phyloP scores from a whole-genome alignment of 179 eudicot genomes.

The Carnegiea gigantea region DNA sequence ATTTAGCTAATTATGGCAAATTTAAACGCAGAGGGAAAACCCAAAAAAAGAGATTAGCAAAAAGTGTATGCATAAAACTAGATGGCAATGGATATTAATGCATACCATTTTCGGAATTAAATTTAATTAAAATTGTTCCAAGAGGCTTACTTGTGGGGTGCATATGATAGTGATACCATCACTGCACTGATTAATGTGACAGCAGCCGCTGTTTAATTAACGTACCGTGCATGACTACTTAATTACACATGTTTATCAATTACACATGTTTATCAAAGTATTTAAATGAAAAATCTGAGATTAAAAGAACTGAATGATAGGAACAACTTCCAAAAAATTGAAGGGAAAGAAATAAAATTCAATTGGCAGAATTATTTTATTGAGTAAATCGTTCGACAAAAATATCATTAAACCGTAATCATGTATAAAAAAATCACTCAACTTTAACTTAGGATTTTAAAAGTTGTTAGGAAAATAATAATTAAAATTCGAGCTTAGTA shows the following conservation, averaged over 20 bases:
- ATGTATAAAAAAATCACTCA: too few species aligned
- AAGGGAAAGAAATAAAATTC: not conserved
- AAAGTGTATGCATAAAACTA: not conserved
- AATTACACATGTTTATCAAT: not conserved
- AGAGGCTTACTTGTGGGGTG: not conserved
- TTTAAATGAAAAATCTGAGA: not conserved
- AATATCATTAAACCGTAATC: too few species aligned
- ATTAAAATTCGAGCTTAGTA: too few species aligned
- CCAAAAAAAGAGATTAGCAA: not conserved
- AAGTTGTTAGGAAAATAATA: too few species aligned
- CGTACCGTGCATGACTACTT: slow-evolving; percentile 10
- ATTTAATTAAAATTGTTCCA: not conserved
- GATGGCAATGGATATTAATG: not conserved
- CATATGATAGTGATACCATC: not conserved
- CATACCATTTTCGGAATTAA: not conserved
- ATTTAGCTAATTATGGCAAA: not conserved
- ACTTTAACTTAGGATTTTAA: too few species aligned
- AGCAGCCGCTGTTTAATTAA: not conserved
- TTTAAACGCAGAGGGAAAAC: not conserved
- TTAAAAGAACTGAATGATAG: not conserved
- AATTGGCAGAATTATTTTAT: too few species aligned
- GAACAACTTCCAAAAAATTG: not conserved
- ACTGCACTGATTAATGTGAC: not conserved
- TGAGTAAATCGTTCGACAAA: too few species aligned
- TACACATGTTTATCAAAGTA: not conserved